Evolutionary conservation across 2,329 filamentous ascomycete genomes (phyloP).

Genomic region (Aureobasidium musti): DNA sequence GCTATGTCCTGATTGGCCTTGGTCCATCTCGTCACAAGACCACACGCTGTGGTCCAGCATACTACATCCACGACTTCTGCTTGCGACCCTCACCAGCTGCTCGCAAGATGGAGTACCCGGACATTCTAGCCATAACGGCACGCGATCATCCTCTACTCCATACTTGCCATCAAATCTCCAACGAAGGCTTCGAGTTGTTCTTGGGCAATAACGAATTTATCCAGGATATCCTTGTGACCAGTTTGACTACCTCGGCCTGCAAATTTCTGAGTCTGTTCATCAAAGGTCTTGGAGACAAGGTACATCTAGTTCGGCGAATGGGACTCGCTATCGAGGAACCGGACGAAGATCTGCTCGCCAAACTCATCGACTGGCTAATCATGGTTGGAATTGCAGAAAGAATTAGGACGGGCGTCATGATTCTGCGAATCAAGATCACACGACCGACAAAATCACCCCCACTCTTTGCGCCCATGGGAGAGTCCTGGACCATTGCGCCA

Average conservation of each 20-base stretch:
- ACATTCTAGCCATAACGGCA: conserved; percentile 4
- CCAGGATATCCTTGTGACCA: neutral
- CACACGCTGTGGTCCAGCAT: neutral
- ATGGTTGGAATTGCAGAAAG: neutral
- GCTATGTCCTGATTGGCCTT: conserved; percentile 4
- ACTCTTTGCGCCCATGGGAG: neutral
- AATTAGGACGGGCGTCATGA: neutral
- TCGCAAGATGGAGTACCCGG: neutral
- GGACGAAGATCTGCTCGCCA: neutral
- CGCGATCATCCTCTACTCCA: conserved; percentile 1
- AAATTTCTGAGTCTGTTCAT: conserved; percentile 7
- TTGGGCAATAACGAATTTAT: conserved; percentile 18
- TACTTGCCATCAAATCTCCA: conserved; percentile 4
- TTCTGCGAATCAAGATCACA: neutral
- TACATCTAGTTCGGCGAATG: neutral
- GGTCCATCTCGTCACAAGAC: neutral
- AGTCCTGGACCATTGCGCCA: conserved; percentile 9
- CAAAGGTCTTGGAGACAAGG: neutral
- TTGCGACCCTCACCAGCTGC: neutral
- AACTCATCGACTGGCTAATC: neutral
- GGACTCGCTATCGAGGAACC: conserved; percentile 19
- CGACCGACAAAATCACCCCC: conserved; percentile 9
- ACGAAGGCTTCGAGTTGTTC: conserved; percentile 1
- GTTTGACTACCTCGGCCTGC: conserved; percentile 9
- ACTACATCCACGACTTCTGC: conserved; percentile 4